These are phyloP conservation scores for Zopfia rhizophila DNA, from an alignment of 2,329 filamentous ascomycete species.

Conservation along the genomic window DNA sequence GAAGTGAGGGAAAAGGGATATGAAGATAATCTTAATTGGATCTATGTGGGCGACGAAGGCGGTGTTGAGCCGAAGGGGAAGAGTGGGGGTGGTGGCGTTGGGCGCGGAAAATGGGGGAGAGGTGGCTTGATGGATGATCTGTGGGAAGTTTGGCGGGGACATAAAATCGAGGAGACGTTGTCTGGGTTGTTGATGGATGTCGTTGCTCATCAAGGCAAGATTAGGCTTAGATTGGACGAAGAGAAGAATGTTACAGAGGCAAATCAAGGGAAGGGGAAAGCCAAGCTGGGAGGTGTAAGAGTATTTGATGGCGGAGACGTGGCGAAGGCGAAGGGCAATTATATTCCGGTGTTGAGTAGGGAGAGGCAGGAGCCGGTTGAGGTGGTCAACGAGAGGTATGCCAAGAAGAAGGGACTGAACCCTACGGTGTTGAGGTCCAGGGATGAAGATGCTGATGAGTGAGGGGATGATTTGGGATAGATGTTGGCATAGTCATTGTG, in stretches of 20 bases:
- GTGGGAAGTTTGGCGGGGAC: conserved; percentile 84
- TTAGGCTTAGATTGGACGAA: conserved; percentile 31
- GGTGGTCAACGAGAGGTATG: conserved; percentile 70
- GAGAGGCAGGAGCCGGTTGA: conserved; percentile 67
- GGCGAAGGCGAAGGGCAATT: conserved; percentile 65
- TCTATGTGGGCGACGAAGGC: conserved; percentile 77
- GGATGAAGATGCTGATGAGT: conserved; percentile 47
- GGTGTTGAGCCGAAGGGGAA: conserved; percentile 58
- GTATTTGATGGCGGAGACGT: conserved; percentile 69
- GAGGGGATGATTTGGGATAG: conserved; percentile 13
- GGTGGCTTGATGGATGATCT: conserved; percentile 62
- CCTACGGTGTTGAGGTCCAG: conserved; percentile 15
- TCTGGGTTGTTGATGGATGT: conserved; percentile 77
- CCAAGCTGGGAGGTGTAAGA: conserved; percentile 57
- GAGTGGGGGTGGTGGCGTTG: conserved; percentile 27
- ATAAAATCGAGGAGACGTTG: conserved; percentile 91
- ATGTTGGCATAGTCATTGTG: too few species aligned
- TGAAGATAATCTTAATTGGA: conserved; percentile 77
- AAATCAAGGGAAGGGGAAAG: conserved; percentile 18
- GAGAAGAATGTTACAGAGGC: conserved; percentile 13
- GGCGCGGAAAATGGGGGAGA: conserved; percentile 46
- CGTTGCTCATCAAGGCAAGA: conserved; percentile 55
- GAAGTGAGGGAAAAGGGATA: conserved; percentile 53
- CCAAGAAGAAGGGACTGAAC: conserved; percentile 60
- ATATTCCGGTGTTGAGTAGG: conserved; percentile 67